Percentiles rank a stretch among this genome's conserved stretches.
phyloP scores from a whole-genome alignment of 495 filamentous ascomycete species.

The Aspergillus nanangensis region DNA sequence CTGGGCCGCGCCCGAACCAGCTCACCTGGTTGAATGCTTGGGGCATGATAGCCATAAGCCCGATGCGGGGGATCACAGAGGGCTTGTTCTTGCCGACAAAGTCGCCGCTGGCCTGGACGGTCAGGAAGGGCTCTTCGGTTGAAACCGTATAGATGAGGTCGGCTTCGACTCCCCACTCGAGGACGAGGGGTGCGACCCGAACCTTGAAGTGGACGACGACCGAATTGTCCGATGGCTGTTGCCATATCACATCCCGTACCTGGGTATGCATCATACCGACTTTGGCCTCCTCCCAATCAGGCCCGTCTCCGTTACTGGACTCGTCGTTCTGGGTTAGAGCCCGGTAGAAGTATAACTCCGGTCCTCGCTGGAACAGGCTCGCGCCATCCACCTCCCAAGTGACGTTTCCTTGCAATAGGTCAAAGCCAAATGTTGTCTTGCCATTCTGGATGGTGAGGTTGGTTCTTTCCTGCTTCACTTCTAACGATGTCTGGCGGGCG shows the following conservation, averaged over 20 bases:
- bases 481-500: slow-evolving; percentile 5
- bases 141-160: slow-evolving; percentile 42
- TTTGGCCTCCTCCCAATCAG: slow-evolving; percentile 24
- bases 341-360: slow-evolving; percentile 19
- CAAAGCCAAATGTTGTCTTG: slow-evolving; percentile 9
- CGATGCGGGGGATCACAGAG: slow-evolving; percentile 37
- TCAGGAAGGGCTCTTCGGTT: slow-evolving; percentile 31
- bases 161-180: slow-evolving; percentile 50
- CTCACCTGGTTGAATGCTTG: background rate
- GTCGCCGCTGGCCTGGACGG: slow-evolving; percentile 36
- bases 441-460: background rate
- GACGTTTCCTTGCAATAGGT: slow-evolving; percentile 17
- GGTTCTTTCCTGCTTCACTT: slow-evolving; percentile 2
- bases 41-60: background rate
- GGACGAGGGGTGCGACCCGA: slow-evolving; percentile 47
- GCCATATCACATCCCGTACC: slow-evolving; percentile 40
- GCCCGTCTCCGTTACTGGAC: slow-evolving; percentile 26
- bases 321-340: slow-evolving; percentile 56
- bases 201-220: slow-evolving; percentile 9
- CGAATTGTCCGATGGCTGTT: slow-evolving; percentile 7
- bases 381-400: slow-evolving; percentile 10
- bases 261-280: slow-evolving; percentile 32
- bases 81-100: slow-evolving; percentile 38
- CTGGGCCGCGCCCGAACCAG: slow-evolving; percentile 11
- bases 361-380: slow-evolving; percentile 15